These are phyloP conservation scores for Astraeus odoratus DNA, from an alignment of 768 basidiomycete genomes.

Conservation along the genomic window DNA sequence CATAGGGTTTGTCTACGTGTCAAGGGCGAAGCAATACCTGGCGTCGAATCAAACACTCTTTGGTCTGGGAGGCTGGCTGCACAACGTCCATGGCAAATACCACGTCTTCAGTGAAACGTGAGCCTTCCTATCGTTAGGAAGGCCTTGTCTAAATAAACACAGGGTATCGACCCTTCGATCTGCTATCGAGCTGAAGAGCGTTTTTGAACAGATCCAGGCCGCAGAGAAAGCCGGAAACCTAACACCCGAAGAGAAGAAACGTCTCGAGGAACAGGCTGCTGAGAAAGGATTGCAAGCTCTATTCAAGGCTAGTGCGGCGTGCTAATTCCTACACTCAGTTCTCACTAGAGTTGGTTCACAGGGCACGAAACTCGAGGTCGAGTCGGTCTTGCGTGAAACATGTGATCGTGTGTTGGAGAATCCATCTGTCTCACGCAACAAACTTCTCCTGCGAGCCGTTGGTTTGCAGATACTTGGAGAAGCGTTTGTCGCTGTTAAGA, in stretches of 20 bases:
- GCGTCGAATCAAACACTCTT: slow-evolving; percentile 64
- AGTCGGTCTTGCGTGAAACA: slow-evolving; percentile 82
- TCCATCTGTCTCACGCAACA: slow-evolving; percentile 41
- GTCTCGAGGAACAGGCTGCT: slow-evolving; percentile 86
- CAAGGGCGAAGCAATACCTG: slow-evolving; percentile 78
- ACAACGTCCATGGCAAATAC: slow-evolving; percentile 88
- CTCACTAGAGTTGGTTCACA: slow-evolving; percentile 19
- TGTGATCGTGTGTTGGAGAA: slow-evolving; percentile 77
- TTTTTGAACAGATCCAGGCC: slow-evolving; percentile 88
- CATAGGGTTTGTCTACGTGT: slow-evolving; percentile 77
- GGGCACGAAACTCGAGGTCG: slow-evolving; percentile 89
- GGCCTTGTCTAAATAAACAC: slow-evolving; percentile 2
- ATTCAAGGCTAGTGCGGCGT: slow-evolving; percentile 60
- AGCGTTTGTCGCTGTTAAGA: slow-evolving; percentile 64
- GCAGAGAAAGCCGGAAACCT: slow-evolving; percentile 83
- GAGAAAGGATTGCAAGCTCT: slow-evolving; percentile 88
- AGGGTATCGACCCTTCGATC: slow-evolving; percentile 82
- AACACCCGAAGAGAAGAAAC: slow-evolving; percentile 68
- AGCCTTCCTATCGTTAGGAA: slow-evolving; percentile 22
- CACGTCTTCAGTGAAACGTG: slow-evolving; percentile 92
- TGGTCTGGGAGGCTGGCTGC: slow-evolving; percentile 89
- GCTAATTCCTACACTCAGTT: not conserved
- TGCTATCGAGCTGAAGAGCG: slow-evolving; percentile 82
- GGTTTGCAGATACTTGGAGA: slow-evolving; percentile 83
- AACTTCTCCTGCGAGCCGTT: slow-evolving; percentile 67